Evolutionary conservation across 2,329 filamentous ascomycete species (phyloP).

Genomic region (Colletotrichum musae): DNA sequence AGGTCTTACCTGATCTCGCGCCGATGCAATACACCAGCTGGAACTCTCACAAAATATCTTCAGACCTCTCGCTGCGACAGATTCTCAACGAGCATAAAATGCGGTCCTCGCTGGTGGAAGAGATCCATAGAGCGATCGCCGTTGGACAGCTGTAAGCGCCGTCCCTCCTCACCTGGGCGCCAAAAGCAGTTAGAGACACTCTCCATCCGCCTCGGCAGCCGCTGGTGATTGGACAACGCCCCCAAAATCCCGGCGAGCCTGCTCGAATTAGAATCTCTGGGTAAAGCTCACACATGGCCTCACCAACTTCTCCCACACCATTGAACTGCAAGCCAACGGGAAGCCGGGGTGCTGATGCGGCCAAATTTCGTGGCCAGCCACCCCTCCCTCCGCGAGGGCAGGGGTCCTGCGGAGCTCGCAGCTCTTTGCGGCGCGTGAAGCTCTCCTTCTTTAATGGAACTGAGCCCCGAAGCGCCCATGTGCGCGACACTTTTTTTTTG

Average conservation of each 20-base stretch:
- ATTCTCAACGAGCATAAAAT: no score
- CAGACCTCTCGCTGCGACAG: no score
- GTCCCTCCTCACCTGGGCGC: constrained; percentile 38
- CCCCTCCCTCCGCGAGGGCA: constrained; percentile 2
- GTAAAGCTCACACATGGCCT: constrained; percentile 2
- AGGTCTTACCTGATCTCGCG: no score
- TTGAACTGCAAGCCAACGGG: constrained; percentile 29
- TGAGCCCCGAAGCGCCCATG: constrained; percentile 29
- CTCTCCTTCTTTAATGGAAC: constrained; percentile 35
- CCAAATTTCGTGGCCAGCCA: constrained; percentile 28
- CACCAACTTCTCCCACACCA: constrained; percentile 1
- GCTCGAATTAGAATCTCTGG: constrained; percentile 31
- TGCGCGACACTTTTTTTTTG: constrained; percentile 9
- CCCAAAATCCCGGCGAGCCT: constrained; percentile 2
- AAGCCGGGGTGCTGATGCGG: constrained; percentile 36
- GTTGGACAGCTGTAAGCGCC: constrained; percentile 38
- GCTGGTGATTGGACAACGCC: constrained; percentile 31
- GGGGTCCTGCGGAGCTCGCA: constrained; percentile 38
- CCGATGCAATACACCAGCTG: no score
- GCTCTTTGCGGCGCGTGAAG: constrained; percentile 31
- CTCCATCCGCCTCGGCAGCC: constrained; percentile 24
- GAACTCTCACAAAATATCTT: no score
- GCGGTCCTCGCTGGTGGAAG: no score
- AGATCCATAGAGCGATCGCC: background rate
- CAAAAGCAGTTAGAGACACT: constrained; percentile 36